Percentiles rank a stretch among this genome's conserved stretches.
phyloP scores from a whole-genome alignment of 345 rosid genomes.

The Hirschfeldia incana region DNA sequence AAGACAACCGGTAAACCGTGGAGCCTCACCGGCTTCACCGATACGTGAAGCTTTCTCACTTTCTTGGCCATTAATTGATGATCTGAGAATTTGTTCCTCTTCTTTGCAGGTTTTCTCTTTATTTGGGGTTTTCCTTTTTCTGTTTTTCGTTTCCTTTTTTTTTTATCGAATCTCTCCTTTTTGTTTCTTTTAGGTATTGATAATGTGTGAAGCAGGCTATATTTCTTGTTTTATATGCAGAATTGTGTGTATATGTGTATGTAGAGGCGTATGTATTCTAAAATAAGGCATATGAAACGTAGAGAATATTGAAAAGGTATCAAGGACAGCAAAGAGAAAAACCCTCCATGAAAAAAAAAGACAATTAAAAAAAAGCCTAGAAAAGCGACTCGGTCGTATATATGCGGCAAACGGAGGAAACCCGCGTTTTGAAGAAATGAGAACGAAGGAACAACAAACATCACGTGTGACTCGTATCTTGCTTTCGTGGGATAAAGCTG shows the following conservation, averaged over 20 bases:
- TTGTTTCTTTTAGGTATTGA: background rate
- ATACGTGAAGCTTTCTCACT: slow-evolving; percentile 39
- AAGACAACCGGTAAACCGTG: slow-evolving; percentile 33
- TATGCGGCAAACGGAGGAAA: slow-evolving; percentile 23
- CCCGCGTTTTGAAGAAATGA: slow-evolving; percentile 22
- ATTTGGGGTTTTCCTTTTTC: background rate
- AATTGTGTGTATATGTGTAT: slow-evolving; percentile 1
- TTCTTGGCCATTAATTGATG: slow-evolving; percentile 33
- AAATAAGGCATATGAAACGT: slow-evolving; percentile 35
- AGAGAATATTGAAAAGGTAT: slow-evolving; percentile 27
- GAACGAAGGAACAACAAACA: background rate
- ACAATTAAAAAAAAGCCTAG: background rate
- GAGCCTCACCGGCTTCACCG: slow-evolving; percentile 38
- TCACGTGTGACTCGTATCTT: slow-evolving; percentile 23
- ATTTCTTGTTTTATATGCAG: background rate
- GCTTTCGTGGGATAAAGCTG: slow-evolving; percentile 11
- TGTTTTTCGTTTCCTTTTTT: background rate
- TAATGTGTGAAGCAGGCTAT: background rate
- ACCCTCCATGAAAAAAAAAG: background rate
- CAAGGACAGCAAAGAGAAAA: slow-evolving; percentile 30
- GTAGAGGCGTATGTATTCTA: slow-evolving; percentile 29
- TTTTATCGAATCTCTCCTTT: background rate
- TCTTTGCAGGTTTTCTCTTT: background rate
- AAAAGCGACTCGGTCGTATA: slow-evolving; percentile 29
- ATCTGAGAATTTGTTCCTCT: slow-evolving; percentile 12